Evolutionary conservation across 108 stramenopile species (phyloP), one percentile per base, ranked within the genome.

Genomic region (Fistulifera pelliculosa): DNA sequence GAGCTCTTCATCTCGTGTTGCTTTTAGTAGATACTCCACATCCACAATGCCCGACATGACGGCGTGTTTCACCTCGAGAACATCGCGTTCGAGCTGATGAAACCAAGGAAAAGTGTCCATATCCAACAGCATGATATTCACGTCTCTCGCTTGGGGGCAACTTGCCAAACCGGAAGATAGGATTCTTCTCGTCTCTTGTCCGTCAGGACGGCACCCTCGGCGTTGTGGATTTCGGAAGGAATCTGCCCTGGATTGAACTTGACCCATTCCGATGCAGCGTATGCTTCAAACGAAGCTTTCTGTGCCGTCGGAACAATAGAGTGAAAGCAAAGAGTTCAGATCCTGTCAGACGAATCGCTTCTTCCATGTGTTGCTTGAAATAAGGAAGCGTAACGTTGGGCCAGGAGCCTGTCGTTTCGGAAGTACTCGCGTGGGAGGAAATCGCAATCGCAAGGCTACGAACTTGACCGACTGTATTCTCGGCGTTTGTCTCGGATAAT

Each of bases 301-400:
- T 26, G 7, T n/a, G 15, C 25, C 22, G 6, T 23, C 21, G 22
- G 17, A 19, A 51, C 50, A 51, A 26, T 26, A 2, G 50, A 17
- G 50, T 16, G 21, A 26, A 51, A 4, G 15, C 22, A 23, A 51
- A 22, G 50, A 51, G 50, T 16, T 16, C 22, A 3, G 50, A 51
- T 23, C 25, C 25, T 17, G 50, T 22, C 5, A 51, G 50, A 16
- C 22, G 5, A 19, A 17, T 6, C 3, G 44, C 44, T 21, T 45
- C 44, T 3, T 45, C 7, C 4, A 21, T 11, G 4, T 11, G 44
- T 45, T 3, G 7, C 6, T 45, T 21, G 41, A 80, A 80, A 35
- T 74, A 27, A 4, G 75, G 73, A 18, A 80, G 59, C 26, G 75
- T 80, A 38, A 62, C 63, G 58, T 77, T 77, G 10, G 79, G 79